These are phyloP conservation scores for Cocos nucifera DNA, from an alignment of 176 grass and related monocot species.

Conservation along the genomic window DNA sequence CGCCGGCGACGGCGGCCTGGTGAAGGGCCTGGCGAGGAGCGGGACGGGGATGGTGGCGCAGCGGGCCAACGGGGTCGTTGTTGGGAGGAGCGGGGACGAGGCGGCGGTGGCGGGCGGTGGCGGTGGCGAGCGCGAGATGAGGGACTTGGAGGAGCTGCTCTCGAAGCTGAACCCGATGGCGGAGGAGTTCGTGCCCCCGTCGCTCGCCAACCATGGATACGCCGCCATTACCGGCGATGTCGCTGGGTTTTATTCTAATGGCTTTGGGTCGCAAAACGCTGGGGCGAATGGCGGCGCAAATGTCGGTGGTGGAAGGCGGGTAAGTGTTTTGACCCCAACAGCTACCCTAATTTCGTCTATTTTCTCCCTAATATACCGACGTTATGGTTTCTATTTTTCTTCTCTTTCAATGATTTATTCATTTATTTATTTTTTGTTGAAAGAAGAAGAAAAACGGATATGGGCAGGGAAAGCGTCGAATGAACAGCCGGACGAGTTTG, in stretches of 20 bases:
- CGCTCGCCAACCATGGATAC: slow-evolving; percentile 25
- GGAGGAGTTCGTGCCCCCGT: slow-evolving; percentile 92
- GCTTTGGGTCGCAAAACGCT: slow-evolving; percentile 1
- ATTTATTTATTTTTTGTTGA: too few species aligned
- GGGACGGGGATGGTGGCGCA: background rate
- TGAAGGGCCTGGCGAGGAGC: too few species aligned
- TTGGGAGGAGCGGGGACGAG: background rate
- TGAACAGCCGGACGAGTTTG: slow-evolving; percentile 75
- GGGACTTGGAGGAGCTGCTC: slow-evolving; percentile 94
- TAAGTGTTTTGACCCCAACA: slow-evolving; percentile 3
- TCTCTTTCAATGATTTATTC: slow-evolving; percentile 1
- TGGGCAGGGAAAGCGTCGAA: slow-evolving; percentile 51
- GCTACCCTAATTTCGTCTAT: background rate
- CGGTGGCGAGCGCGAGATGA: slow-evolving; percentile 59
- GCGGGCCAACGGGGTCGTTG: background rate
- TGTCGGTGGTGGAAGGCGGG: slow-evolving; percentile 25
- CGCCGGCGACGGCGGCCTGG: slow-evolving; percentile 8
- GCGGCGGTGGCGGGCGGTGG: background rate
- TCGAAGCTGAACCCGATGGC: slow-evolving; percentile 99
- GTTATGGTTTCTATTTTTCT: background rate
- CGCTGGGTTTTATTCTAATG: slow-evolving; percentile 42
- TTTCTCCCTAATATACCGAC: background rate
- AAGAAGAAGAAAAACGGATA: slow-evolving; percentile 60
- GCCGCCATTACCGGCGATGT: slow-evolving; percentile 4
- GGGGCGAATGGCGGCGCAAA: slow-evolving; percentile 2